phyloP scores from a whole-genome alignment of 495 filamentous ascomycete species.

The Podospora didyma region DNA sequence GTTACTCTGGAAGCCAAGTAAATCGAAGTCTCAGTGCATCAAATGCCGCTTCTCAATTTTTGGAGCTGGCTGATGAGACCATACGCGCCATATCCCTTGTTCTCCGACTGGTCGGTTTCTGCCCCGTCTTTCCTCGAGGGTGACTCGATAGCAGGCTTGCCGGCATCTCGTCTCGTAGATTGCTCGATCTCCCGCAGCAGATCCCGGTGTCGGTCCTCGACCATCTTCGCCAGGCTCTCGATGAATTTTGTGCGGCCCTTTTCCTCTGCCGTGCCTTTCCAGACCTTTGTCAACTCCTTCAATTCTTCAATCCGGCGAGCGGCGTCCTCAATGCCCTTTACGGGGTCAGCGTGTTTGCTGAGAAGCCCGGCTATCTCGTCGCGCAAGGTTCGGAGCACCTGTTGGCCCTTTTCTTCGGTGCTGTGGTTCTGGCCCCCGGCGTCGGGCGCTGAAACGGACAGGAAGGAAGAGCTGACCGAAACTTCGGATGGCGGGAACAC shows the following conservation, averaged over 20 bases:
- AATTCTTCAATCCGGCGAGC: conserved; percentile 66
- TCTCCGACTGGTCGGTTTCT: conserved; percentile 18
- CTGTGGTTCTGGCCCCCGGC: conserved; percentile 56
- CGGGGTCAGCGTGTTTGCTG: conserved; percentile 42
- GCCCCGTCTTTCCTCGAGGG: conserved; percentile 1
- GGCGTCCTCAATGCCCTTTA: conserved; percentile 64
- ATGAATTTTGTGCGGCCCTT: conserved; percentile 78
- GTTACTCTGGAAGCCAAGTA: background rate
- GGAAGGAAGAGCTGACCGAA: conserved; percentile 68
- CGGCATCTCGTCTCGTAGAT: conserved; percentile 18
- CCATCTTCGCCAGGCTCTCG: conserved; percentile 65
- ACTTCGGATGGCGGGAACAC: conserved; percentile 77
- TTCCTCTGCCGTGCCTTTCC: conserved; percentile 92
- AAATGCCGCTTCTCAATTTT: conserved; percentile 71
- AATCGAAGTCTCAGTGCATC: conserved; percentile 29
- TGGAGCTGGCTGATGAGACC: conserved; percentile 79
- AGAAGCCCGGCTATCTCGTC: conserved; percentile 69
- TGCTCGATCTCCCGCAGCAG: conserved; percentile 48
- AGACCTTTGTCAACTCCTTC: conserved; percentile 67
- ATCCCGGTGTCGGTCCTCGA: conserved; percentile 55
- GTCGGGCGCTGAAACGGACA: conserved; percentile 77
- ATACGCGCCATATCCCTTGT: conserved; percentile 52
- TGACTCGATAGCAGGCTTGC: conserved; percentile 15
- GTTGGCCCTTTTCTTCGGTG: conserved; percentile 76
- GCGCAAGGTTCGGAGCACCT: conserved; percentile 61